Evolutionary conservation across 225 moss, liverwort and hornwort species (phyloP).

Genomic region (Antitrichia curtipendula): DNA sequence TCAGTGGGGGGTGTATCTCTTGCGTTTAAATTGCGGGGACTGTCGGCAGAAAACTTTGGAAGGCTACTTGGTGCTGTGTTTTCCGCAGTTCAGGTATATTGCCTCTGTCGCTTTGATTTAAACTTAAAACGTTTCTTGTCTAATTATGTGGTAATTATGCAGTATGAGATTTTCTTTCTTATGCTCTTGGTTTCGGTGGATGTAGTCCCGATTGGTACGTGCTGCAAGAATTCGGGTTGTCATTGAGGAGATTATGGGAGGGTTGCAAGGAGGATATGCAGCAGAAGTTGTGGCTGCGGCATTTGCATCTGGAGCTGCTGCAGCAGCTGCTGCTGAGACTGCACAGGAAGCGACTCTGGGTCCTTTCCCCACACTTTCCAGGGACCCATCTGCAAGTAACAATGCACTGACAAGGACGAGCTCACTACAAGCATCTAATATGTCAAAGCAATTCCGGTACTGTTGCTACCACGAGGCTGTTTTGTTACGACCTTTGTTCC

Average conservation of each 20-base stretch:
- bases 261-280: slow-evolving; percentile 87
- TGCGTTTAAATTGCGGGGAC: slow-evolving; percentile 78
- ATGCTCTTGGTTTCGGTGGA: slow-evolving; percentile 1
- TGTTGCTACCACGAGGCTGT: background rate
- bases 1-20: slow-evolving; percentile 90
- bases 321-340: slow-evolving; percentile 90
- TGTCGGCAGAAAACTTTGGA: slow-evolving; percentile 84
- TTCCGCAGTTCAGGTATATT: slow-evolving; percentile 79
- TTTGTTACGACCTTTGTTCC: background rate
- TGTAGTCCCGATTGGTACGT: slow-evolving; percentile 79
- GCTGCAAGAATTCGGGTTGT: slow-evolving; percentile 79
- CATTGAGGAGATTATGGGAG: slow-evolving; percentile 91
- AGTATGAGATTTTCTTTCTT: background rate
- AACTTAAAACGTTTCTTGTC: background rate
- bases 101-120: background rate
- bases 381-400: slow-evolving; percentile 20
- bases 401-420: slow-evolving; percentile 24
- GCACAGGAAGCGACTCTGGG: slow-evolving; percentile 58
- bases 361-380: slow-evolving; percentile 23
- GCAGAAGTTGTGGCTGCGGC: slow-evolving; percentile 95
- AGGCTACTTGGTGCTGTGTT: slow-evolving; percentile 81
- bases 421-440: slow-evolving; percentile 47
- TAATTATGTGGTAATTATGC: background rate
- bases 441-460: slow-evolving; percentile 90
- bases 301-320: slow-evolving; percentile 96